Evolutionary conservation across 2,329 filamentous ascomycete genomes (phyloP).

Genomic region (Pseudopyricularia javanii): DNA sequence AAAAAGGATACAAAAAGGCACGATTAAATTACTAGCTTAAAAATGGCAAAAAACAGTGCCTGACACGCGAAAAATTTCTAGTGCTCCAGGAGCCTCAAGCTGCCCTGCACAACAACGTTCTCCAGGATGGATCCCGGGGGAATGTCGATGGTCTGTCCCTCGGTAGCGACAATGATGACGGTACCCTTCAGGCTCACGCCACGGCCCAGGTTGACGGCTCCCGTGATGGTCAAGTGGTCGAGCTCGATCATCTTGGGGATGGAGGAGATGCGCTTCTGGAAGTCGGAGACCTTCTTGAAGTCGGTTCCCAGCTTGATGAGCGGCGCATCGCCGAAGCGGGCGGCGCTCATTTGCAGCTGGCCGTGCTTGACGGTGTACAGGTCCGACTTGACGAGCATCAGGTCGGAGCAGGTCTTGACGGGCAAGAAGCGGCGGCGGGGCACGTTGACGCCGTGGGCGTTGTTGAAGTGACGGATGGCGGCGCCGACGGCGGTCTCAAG

Average conservation of each 20-base stretch:
- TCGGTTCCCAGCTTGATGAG: conserved; percentile 97
- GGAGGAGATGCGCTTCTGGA: conserved; percentile 75
- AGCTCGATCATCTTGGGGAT: conserved; percentile 88
- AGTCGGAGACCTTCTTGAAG: conserved; percentile 99
- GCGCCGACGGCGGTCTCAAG: conserved; percentile 97
- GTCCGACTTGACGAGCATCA: conserved; percentile 99
- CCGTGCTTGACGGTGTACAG: conserved; percentile 98
- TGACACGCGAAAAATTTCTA: conserved; percentile 19
- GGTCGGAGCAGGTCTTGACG: conserved; percentile 98
- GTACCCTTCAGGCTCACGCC: conserved; percentile 96
- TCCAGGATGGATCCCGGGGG: conserved; percentile 93
- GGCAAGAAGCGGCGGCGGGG: conserved; percentile 95
- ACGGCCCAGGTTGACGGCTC: conserved; percentile 90
- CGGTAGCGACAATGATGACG: conserved; percentile 96
- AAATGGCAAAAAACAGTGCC: neutral
- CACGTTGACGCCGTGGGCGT: conserved; percentile 97
- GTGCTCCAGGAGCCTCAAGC: conserved; percentile 63
- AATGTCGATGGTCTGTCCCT: conserved; percentile 95
- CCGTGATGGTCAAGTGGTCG: conserved; percentile 93
- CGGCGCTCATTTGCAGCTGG: conserved; percentile 92
- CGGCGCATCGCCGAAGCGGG: conserved; percentile 89
- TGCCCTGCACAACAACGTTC: conserved; percentile 98
- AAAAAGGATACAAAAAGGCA: neutral
- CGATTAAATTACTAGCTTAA: neutral
- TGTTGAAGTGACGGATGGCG: conserved; percentile 96